Evolutionary conservation across 2,329 filamentous ascomycete genomes (phyloP).

Genomic region (Zalaria sp.): DNA sequence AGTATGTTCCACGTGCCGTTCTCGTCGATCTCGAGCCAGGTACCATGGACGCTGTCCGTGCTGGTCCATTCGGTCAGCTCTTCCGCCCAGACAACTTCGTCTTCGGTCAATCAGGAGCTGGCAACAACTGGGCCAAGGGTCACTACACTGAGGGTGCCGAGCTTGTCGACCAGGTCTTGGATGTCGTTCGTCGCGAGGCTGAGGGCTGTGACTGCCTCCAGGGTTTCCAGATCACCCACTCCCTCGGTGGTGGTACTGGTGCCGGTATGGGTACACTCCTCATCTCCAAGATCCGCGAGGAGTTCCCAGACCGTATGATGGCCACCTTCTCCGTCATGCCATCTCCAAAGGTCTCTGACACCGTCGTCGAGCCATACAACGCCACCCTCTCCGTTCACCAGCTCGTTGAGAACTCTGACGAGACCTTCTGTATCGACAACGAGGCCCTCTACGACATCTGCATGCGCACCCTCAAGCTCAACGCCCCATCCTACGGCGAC

Average conservation of each 20-base stretch:
- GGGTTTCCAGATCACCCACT: slow-evolving; percentile 99
- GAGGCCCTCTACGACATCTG: slow-evolving; percentile 99
- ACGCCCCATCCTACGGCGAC: slow-evolving; percentile 96
- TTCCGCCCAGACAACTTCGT: slow-evolving; percentile 99
- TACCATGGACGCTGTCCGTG: slow-evolving; percentile 98
- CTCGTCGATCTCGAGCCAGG: slow-evolving; percentile 98
- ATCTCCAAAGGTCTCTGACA: slow-evolving; percentile 98
- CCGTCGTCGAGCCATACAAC: slow-evolving; percentile 99
- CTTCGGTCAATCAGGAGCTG: slow-evolving; percentile 97
- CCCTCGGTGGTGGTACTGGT: slow-evolving; percentile 98
- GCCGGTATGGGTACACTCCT: slow-evolving; percentile 99
- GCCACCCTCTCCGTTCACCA: slow-evolving; percentile 97
- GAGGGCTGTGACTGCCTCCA: slow-evolving; percentile 99
- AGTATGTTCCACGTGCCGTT: slow-evolving; percentile 98
- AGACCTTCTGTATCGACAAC: slow-evolving; percentile 99
- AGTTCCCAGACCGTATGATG: slow-evolving; percentile 99
- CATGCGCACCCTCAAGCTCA: slow-evolving; percentile 99
- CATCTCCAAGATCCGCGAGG: slow-evolving; percentile 99
- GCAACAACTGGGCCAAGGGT: slow-evolving; percentile 99
- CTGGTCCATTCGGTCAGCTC: slow-evolving; percentile 94
- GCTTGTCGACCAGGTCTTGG: slow-evolving; percentile 93
- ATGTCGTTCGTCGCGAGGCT: slow-evolving; percentile 96
- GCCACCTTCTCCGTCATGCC: slow-evolving; percentile 98
- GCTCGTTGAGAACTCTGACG: slow-evolving; percentile 98
- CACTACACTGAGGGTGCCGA: slow-evolving; percentile 99